Conservation (phyloP, 2,329 filamentous ascomycete species). For the Thelonectria blattea region DNA sequence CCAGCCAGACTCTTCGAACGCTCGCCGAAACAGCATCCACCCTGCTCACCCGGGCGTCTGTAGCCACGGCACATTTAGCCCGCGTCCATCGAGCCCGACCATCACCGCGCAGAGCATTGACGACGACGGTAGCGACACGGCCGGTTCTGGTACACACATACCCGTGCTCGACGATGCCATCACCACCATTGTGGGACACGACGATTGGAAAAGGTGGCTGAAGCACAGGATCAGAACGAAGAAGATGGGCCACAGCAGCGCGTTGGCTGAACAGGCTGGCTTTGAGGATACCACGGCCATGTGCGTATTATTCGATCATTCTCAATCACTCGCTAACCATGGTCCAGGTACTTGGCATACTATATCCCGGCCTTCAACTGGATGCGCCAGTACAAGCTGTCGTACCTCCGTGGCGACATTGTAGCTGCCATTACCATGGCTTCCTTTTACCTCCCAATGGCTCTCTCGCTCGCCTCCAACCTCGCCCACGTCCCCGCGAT, state of each 20-base stretch:
- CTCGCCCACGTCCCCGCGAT: conserved; percentile 92
- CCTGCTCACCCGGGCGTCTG: conserved; percentile 58
- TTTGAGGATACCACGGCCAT: conserved; percentile 76
- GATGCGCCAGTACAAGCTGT: conserved; percentile 84
- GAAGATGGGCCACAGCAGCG: conserved; percentile 75
- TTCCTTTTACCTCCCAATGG: conserved; percentile 99
- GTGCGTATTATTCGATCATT: conserved; percentile 55
- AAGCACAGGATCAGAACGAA: conserved; percentile 61
- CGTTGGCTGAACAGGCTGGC: conserved; percentile 74
- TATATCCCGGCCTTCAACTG: conserved; percentile 92
- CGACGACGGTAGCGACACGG: conserved; percentile 42
- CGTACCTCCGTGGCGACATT: conserved; percentile 84
- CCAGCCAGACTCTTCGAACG: conserved; percentile 26
- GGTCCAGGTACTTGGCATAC: conserved; percentile 80
- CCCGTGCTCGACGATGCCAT: conserved; percentile 49
- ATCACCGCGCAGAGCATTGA: conserved; percentile 42
- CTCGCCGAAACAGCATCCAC: conserved; percentile 34
- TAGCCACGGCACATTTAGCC: conserved; percentile 79
- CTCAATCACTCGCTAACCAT: conserved; percentile 14
- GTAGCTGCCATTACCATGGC: conserved; percentile 92
- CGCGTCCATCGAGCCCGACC: conserved; percentile 61
- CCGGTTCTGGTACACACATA: conserved; percentile 41
- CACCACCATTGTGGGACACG: conserved; percentile 46
- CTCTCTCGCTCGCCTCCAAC: conserved; percentile 89
- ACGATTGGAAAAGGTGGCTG: conserved; percentile 57